Percentiles rank a stretch among this genome's conserved stretches.
These are phyloP conservation scores for Isoetes taiwanensis DNA, from an alignment of 75 land plant genomes.

Conservation along the genomic window DNA sequence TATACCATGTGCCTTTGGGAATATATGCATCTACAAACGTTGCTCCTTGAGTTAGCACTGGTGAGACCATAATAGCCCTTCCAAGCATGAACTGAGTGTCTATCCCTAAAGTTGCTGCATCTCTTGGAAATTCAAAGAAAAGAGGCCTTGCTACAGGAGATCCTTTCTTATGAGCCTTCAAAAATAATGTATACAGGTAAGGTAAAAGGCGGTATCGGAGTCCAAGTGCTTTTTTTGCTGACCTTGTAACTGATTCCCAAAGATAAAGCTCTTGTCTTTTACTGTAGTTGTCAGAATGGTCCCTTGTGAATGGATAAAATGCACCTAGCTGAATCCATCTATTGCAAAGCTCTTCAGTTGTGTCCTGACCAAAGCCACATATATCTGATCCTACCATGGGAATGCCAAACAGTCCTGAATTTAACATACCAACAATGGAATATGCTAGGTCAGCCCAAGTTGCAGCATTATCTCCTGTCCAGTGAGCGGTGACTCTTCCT, in stretches of 20 bases:
- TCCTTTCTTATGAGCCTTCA: constrained; percentile 59
- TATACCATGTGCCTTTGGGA: constrained; percentile 79
- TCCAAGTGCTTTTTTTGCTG: constrained; percentile 54
- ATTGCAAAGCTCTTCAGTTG: constrained; percentile 65
- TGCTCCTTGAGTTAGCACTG: constrained; percentile 34
- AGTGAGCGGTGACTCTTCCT: constrained; percentile 62
- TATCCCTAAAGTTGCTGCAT: constrained; percentile 33
- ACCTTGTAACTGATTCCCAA: constrained; percentile 68
- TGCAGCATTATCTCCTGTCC: constrained; percentile 81
- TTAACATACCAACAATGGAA: constrained; percentile 42
- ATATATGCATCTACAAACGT: constrained; percentile 55
- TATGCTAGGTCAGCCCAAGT: constrained; percentile 60
- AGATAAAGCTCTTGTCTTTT: constrained; percentile 61
- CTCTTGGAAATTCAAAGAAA: constrained; percentile 66
- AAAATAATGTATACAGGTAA: constrained; percentile 57
- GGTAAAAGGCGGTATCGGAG: constrained; percentile 77
- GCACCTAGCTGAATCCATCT: constrained; percentile 90
- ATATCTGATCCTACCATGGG: constrained; percentile 90
- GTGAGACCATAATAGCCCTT: constrained; percentile 55
- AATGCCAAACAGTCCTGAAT: constrained; percentile 53
- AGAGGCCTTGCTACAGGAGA: constrained; percentile 78
- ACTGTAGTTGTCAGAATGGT: constrained; percentile 36
- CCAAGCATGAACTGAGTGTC: constrained; percentile 66
- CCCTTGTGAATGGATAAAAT: constrained; percentile 80
- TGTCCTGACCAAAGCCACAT: constrained; percentile 50